Evolutionary conservation across 2,329 filamentous ascomycete genomes (phyloP), one percentile per base, ranked within the genome.

Genomic region (Curvularia spicifera): DNA sequence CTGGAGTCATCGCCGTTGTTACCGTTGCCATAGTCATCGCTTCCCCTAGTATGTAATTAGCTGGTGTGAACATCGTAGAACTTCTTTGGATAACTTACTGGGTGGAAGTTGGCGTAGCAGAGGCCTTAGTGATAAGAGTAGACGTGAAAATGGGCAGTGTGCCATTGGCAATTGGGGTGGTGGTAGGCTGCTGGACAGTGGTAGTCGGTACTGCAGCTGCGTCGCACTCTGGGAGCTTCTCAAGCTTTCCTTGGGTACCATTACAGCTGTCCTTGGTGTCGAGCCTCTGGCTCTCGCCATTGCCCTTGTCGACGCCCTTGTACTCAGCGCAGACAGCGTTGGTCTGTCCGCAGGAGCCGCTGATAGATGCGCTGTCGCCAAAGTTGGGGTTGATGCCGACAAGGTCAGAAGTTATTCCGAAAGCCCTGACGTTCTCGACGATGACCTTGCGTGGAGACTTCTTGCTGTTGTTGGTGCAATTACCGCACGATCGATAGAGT

Each of bases 381-480:
- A 78, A 82, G 76, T 82, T 83, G 47, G 72, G 73, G 73, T 82
- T 83, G 65, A 82, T 81, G 31, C 80, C 79, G 57, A 77, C 77
- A 31, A 80, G 70, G 15, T 76, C 73, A 5, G 61, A 62, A 48
- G 77, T 78, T 37, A 81, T 74, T 45, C 72, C 65, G n/a, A 67
- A 68, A 28, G 78, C 79, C n/a, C 69, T 70, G 39, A 79, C 66
- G 56, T 78, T 78, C 63, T 78, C 67, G 28, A 82, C 72, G 42
- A 79, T 71, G 45, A 81, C 73, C 57, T 79, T 72, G 24, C 79
- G 73, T 24, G 77, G 78, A 48, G 74, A 76, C 47, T 77, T 77
- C 22, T 74, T 71, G 15, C 69, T 65, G 72, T 81, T 82, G 75
- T 83, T 82, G 29, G 66, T 68, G 59, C 65, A 63, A 56, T 70